Base-by-base conservation (phyloP, 2,329 filamentous ascomycete species). In the Metarhizium brunneum region DNA sequence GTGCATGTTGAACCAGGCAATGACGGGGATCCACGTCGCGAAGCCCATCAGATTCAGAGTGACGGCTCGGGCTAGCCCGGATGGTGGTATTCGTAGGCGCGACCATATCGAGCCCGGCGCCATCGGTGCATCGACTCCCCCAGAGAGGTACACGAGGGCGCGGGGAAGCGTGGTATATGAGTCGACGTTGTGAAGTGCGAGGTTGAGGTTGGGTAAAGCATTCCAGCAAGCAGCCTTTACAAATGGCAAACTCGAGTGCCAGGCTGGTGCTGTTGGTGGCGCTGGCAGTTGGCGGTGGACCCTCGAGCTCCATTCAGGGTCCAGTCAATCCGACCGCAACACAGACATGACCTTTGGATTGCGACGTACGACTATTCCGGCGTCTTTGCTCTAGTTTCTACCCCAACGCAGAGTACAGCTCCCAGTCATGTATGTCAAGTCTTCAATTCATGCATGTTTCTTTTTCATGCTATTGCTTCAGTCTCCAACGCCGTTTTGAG, bases 11-110 rank as follows among this genome's bases (percentile, higher is more conserved):
- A 87, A 78, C 68, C 80, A 81, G 56, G 84, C 76, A 51, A 82
- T 71, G 14, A 82, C 77, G 1, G 85, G 85, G 29, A 86, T 68
- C 80, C 84, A 86, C 29, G 81, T 79, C 53, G 78, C 76, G 57
- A 83, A 73, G 51, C 76, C 74, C 60, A 83, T 68, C 51, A 82
- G 69, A 56, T 75, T 76, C 59, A 71, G 73, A 10, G 72, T 68
- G 56, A 76, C 76, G 62, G 60, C 68, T 59, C 58, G 59, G 16
- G 64, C 55, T 6, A 62, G n/a, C 51, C 66, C 60, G 10, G 60
- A 60, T 38, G 60, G 62, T 30, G 61, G 59, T 47, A 62, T 57
- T 51, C 59, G 56, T 13, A 69, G 32, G 59, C 68, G 69, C 20
- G 66, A 58, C 74, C 73, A 76, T 62, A 69, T 59, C 52, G 55